phyloP scores from a whole-genome alignment of 352 stramenopile species.

The Phytophthora lateralis region DNA sequence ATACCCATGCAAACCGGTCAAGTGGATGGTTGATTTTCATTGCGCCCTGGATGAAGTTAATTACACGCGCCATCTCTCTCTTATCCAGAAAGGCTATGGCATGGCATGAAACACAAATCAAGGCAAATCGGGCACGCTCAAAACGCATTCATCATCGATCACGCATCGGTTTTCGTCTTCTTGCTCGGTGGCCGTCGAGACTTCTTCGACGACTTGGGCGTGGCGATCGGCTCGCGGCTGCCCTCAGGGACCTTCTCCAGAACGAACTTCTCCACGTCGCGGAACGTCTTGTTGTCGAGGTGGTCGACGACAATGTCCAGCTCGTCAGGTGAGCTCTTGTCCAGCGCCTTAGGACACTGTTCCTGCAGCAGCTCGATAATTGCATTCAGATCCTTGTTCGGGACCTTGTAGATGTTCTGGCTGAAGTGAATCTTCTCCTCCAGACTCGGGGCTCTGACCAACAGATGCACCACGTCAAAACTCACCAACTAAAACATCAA shows the following conservation, averaged over 20 bases:
- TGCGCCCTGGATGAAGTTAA: conserved; percentile 29
- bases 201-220: conserved; percentile 67
- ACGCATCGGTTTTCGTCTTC: conserved; percentile 66
- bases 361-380: conserved; percentile 86
- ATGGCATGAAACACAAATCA: conserved; percentile 8
- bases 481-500: neutral
- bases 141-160: conserved; percentile 24
- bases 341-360: conserved; percentile 83
- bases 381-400: conserved; percentile 68
- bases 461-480: conserved; percentile 19
- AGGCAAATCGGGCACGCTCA: conserved; percentile 14
- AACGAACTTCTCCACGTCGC: conserved; percentile 83
- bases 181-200: conserved; percentile 60
- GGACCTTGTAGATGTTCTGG: conserved; percentile 91
- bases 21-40: conserved; percentile 15
- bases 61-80: conserved; percentile 27
- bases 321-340: conserved; percentile 88
- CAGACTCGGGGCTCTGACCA: conserved; percentile 66
- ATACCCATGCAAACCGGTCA: neutral
- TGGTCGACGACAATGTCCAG: conserved; percentile 89
- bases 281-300: conserved; percentile 90
- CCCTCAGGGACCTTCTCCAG: conserved; percentile 74
- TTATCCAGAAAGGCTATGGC: conserved; percentile 7
- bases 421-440: conserved; percentile 89
- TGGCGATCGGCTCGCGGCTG: conserved; percentile 62